phyloP scores from a whole-genome alignment of 2,329 filamentous ascomycete genomes.

The Bipolaris bicolor region DNA sequence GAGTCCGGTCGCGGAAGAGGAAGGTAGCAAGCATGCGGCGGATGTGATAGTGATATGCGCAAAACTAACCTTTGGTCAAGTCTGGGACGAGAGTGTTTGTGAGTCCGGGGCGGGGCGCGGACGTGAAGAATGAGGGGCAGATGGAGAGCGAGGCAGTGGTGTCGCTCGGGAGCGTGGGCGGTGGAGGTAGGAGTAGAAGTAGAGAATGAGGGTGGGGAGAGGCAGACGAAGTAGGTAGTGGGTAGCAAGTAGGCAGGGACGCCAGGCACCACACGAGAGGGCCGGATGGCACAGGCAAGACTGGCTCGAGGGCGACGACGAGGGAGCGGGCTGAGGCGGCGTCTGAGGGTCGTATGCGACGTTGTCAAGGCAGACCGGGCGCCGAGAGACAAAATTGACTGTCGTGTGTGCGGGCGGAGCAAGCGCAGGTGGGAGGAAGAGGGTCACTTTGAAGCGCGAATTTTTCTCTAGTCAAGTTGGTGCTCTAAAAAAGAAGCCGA shows the following conservation, averaged over 20 bases:
- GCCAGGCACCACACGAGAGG: conserved; percentile 40
- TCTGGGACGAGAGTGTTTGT: conserved; percentile 16
- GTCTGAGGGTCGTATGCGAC: conserved; percentile 32
- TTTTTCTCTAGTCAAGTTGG: conserved; percentile 25
- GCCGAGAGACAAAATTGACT: conserved; percentile 40
- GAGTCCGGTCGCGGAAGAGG: conserved; percentile 21
- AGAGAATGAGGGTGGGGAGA: conserved; percentile 19
- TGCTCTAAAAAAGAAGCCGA: conserved; percentile 21
- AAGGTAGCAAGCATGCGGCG: conserved; percentile 21
- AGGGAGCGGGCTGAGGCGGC: conserved; percentile 31
- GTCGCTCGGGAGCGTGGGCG: conserved; percentile 13
- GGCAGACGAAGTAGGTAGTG: conserved; percentile 14
- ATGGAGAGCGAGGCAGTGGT: conserved; percentile 12
- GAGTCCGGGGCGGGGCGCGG: conserved; percentile 12
- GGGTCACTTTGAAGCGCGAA: conserved; percentile 29
- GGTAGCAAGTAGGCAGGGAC: conserved; percentile 16
- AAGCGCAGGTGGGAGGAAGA: conserved; percentile 35
- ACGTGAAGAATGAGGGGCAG: background rate
- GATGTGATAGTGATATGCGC: conserved; percentile 21
- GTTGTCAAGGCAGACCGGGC: conserved; percentile 34
- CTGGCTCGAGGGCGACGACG: conserved; percentile 24
- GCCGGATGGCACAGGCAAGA: conserved; percentile 17
- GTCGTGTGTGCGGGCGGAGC: conserved; percentile 42
- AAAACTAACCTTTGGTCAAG: conserved; percentile 36
- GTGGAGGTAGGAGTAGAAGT: conserved; percentile 14